Evolutionary conservation across 1,284 basidiomycete species (phyloP), one percentile per base, ranked within the genome.

Genomic region (Tilletia caries): DNA sequence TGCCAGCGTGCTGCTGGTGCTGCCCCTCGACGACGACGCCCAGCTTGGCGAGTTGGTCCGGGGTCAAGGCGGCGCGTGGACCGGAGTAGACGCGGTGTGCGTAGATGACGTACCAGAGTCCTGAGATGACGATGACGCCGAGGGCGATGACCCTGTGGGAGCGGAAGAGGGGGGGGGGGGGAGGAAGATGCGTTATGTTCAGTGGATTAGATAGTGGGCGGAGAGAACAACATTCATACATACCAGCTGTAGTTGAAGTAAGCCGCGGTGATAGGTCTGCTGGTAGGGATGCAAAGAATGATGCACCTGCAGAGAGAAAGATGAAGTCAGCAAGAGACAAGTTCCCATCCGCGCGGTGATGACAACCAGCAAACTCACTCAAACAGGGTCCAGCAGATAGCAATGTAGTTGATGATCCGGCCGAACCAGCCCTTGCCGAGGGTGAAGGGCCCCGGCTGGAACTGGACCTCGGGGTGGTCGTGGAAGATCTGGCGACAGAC

Each of bases 361-460:
- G 4, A 29, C 6, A 58, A 27, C 27, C 52, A 5, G 29, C n/a
- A 20, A n/a, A 62, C 58, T 62, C 58, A 62, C 67, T 84, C 84
- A 68, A 85, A 85, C 4, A 76, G 46, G 32, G 85, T 85, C 84
- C 85, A 86, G 32, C 83, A 64, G 58, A 92, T 88, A 74, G 91
- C 91, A 65, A 87, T 87, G 25, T 86, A 71, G 79, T 93, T 92
- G 74, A 87, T 87, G 18, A 86, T 78, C 85, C 86, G 87, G 2
- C 90, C 91, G 25, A 92, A 81, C 70, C 86, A 65, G 0, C 91
- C 91, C 67, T 88, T 85, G 27, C 92, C 92, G 86, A 93, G 89
- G 82, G 89, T 91, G 85, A 92, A 94, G 23, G 92, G 92, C n/a
- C 92, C 92, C 0, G 92, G 92, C 81, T 89, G 89, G 86, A 92